Percentiles rank a stretch among this genome's conserved stretches.
phyloP scores from a whole-genome alignment of 257 asterid species.

The Henckelia pumila region DNA sequence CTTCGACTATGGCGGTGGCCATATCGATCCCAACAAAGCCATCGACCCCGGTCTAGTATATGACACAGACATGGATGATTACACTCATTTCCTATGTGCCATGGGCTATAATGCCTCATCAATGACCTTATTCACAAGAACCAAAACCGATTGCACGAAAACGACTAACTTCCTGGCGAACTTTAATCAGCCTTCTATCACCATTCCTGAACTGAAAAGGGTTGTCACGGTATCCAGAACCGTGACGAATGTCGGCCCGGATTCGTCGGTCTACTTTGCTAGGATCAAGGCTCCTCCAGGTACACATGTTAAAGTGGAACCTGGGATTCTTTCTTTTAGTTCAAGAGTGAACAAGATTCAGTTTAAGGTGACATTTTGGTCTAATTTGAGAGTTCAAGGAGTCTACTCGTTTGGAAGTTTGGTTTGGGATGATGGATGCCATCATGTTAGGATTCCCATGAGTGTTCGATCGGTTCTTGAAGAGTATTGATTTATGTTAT shows the following conservation, averaged over 20 bases:
- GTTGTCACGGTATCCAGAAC: slow-evolving; percentile 30
- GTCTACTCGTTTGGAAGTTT: slow-evolving; percentile 34
- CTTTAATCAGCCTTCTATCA: slow-evolving; percentile 38
- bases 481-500: neutral
- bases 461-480: slow-evolving; percentile 26
- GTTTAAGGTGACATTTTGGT: slow-evolving; percentile 33
- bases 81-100: slow-evolving; percentile 32
- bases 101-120: slow-evolving; percentile 32
- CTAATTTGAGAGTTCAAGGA: slow-evolving; percentile 30
- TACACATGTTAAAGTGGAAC: slow-evolving; percentile 35
- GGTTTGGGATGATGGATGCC: slow-evolving; percentile 41
- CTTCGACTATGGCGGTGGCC: slow-evolving; percentile 39
- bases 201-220: slow-evolving; percentile 32
- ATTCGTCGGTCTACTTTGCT: slow-evolving; percentile 23
- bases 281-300: slow-evolving; percentile 29
- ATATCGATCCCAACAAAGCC: slow-evolving; percentile 40
- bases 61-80: slow-evolving; percentile 23
- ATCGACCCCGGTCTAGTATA: slow-evolving; percentile 36
- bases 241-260: slow-evolving; percentile 38
- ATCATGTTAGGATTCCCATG: slow-evolving; percentile 35
- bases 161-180: slow-evolving; percentile 23
- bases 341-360: slow-evolving; percentile 19
- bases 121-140: slow-evolving; percentile 24
- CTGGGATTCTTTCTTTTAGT: slow-evolving; percentile 23
- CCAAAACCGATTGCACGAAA: slow-evolving; percentile 7